Base-by-base conservation (phyloP, 2,329 filamentous ascomycete genomes). In the Alternaria brassicae region DNA sequence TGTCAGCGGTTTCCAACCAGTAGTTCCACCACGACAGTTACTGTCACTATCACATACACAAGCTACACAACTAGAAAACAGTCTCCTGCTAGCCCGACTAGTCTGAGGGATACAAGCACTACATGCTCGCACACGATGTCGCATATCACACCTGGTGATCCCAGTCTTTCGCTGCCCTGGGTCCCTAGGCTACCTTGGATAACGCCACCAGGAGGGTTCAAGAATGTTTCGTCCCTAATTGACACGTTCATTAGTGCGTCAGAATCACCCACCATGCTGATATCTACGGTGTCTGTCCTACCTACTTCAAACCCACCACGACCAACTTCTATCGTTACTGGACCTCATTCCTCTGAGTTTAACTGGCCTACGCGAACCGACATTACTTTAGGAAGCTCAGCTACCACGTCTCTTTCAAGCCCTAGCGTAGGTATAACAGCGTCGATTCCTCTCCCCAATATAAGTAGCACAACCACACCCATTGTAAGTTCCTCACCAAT, bases 111-210 rank as follows among this genome's bases (percentile, higher is more conserved):
- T 6, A 30, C n/a, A 1, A 41, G 53, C 36, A 55, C 34, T 15
- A 41, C 34, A 19, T 55, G 52, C 28, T 45, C 42, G 15, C 53
- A 55, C 17, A 48, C 52, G 3, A 34, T 55, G 42, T 41, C 52
- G 17, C 52, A 55, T 39, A 30, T 40, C 19, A 13, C 48, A 15
- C 52, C 52, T 30, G 41, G 23, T 3, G 40, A 34, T 30, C 25
- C 52, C 2, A 54, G 28, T 28, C 13, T 30, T 5, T 12, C 8
- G 6, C 2, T 32, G 13, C 30, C 44, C 10, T 48, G 44, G 44
- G 15, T n/a, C 15, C 44, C 44, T 12, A 23, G 4, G 3, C 25
- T 48, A 4, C 30, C 44, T 25, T 48, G 44, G 44, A 48, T 36
- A 25, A 48, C 30, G 19, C 9, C 44, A 9, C 19, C 30, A 25